Percentiles rank a stretch among this genome's conserved stretches.
Evolutionary conservation across 371 early-diverging fungal genomes (phyloP).

Genomic region (Sporodiniella umbellata): DNA sequence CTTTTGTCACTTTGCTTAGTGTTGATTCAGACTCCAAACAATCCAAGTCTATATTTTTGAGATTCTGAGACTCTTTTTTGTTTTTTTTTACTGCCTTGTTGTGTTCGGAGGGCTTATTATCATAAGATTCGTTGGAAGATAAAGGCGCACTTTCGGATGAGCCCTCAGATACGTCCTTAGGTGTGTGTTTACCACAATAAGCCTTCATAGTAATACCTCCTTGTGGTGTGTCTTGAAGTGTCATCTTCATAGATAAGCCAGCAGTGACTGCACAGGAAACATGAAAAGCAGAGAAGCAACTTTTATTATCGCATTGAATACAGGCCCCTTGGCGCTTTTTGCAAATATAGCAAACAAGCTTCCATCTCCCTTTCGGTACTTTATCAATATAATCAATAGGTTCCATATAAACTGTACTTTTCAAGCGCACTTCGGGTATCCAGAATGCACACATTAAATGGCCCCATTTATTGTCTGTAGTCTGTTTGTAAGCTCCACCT

Average conservation of each 20-base stretch:
- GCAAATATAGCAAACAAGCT: conserved; percentile 86
- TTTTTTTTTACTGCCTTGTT: conserved; percentile 1
- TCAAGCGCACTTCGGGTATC: conserved; percentile 91
- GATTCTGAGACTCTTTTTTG: not conserved
- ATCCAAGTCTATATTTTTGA: no score
- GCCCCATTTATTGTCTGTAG: conserved; percentile 90
- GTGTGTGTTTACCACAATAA: conserved; percentile 85
- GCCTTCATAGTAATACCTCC: conserved; percentile 64
- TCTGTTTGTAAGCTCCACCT: conserved; percentile 97
- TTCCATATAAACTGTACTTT: conserved; percentile 94
- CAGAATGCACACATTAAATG: conserved; percentile 95
- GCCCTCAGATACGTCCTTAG: conserved; percentile 27
- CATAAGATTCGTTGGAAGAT: conserved; percentile 13
- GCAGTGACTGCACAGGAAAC: conserved; percentile 91
- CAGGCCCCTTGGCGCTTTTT: conserved; percentile 82
- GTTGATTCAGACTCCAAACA: conserved; percentile 7
- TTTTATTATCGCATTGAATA: conserved; percentile 90
- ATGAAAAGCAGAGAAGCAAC: conserved; percentile 92
- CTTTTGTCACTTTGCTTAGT: conserved; percentile 56
- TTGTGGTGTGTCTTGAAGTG: conserved; percentile 37
- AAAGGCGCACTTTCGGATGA: no score
- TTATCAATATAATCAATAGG: conserved; percentile 90
- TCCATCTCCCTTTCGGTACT: conserved; percentile 90
- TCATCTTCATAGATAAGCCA: conserved; percentile 85
- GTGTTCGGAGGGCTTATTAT: conserved; percentile 17